Evolutionary conservation across 2,329 filamentous ascomycete genomes (phyloP).

Genomic region (Aureobasidium melanogenum): DNA sequence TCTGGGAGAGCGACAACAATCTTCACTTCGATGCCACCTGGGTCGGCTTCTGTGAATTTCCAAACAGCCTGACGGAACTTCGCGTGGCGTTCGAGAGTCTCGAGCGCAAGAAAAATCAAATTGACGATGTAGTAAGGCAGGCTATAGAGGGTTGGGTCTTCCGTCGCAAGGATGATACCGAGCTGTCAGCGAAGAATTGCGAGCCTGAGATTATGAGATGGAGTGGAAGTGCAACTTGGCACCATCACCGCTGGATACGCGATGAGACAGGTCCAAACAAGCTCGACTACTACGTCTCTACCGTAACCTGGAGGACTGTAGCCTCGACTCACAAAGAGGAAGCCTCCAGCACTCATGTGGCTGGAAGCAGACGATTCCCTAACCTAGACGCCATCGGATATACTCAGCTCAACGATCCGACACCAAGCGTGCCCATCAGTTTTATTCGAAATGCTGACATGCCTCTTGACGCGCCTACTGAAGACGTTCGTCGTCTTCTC

Average conservation of each 20-base stretch:
- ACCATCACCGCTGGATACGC: conserved; percentile 30
- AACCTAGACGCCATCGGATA: not conserved
- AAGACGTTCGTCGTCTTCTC: not conserved
- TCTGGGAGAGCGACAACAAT: conserved; percentile 25
- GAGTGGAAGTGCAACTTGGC: conserved; percentile 39
- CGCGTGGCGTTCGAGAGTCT: conserved; percentile 42
- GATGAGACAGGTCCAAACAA: conserved; percentile 32
- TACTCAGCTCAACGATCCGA: not conserved
- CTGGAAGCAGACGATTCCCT: not conserved
- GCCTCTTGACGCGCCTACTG: not conserved
- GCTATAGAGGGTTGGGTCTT: conserved; percentile 30
- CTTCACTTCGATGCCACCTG: conserved; percentile 21
- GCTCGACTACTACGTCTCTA: conserved; percentile 38
- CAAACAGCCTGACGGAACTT: conserved; percentile 24
- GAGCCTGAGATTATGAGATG: conserved; percentile 27
- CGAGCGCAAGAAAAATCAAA: conserved; percentile 36
- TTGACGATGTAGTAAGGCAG: conserved; percentile 36
- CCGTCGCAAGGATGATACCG: conserved; percentile 19
- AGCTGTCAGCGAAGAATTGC: conserved; percentile 18
- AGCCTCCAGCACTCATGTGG: not conserved
- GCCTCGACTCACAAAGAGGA: not conserved
- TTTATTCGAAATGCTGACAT: not conserved
- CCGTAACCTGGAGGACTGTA: conserved; percentile 29
- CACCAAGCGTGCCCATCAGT: not conserved
- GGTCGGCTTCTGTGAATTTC: conserved; percentile 15